Percentiles rank a stretch among this genome's conserved stretches.
Evolutionary conservation across 1,139 yeast species (phyloP).

Genomic region (Keqinozyma sinolaborantium): DNA sequence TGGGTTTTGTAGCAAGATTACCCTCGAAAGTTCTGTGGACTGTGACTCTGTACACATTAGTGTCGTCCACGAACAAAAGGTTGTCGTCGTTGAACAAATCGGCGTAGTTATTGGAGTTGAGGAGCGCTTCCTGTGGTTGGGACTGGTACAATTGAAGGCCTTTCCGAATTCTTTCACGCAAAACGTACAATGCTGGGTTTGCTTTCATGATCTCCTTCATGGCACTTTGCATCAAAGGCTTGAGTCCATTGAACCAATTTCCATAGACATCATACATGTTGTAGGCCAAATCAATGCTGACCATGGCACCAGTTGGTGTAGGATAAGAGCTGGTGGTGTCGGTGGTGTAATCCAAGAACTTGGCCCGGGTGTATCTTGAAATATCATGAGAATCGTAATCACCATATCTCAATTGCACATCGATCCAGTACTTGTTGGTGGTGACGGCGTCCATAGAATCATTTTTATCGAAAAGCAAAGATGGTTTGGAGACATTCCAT

Average conservation of each 20-base stretch:
- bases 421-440: conserved; percentile 86
- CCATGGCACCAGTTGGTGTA: conserved; percentile 86
- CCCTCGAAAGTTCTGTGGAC: conserved; percentile 94
- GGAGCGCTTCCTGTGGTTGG: conserved; percentile 88
- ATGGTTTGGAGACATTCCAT: conserved; percentile 87
- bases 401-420: conserved; percentile 92
- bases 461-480: conserved; percentile 62
- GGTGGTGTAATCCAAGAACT: conserved; percentile 86
- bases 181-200: conserved; percentile 87
- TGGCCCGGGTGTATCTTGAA: conserved; percentile 89
- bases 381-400: conserved; percentile 98
- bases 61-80: conserved; percentile 85
- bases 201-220: conserved; percentile 94
- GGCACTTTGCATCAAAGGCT: conserved; percentile 85
- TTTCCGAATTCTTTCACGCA: conserved; percentile 90
- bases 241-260: conserved; percentile 95
- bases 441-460: conserved; percentile 49
- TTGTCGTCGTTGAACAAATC: conserved; percentile 84
- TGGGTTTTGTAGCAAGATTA: conserved; percentile 85
- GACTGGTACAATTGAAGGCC: conserved; percentile 92
- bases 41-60: conserved; percentile 90
- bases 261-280: conserved; percentile 97
- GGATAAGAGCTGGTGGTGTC: conserved; percentile 88
- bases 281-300: conserved; percentile 91
- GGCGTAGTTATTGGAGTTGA: conserved; percentile 85